Conservation (phyloP, 1,284 basidiomycete species). For the Anthracocystis walkeri region DNA sequence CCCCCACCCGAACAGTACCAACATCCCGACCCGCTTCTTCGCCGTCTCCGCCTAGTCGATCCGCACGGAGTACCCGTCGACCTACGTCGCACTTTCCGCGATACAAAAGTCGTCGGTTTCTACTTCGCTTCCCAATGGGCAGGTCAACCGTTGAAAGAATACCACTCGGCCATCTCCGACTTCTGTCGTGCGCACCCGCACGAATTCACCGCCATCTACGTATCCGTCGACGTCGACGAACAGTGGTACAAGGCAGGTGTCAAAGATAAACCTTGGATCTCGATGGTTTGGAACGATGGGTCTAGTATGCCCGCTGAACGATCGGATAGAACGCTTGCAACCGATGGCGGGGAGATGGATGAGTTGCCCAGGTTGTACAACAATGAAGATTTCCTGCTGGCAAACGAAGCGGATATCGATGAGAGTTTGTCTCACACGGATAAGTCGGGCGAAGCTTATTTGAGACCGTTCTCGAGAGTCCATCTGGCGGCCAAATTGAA, state of each 20-base stretch:
- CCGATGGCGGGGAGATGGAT: slow-evolving; percentile 25
- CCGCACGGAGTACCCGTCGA: slow-evolving; percentile 63
- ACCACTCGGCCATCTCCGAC: slow-evolving; percentile 58
- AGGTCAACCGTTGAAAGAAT: slow-evolving; percentile 53
- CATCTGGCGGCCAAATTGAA: slow-evolving; percentile 69
- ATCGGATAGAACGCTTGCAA: slow-evolving; percentile 28
- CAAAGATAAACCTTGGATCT: slow-evolving; percentile 66
- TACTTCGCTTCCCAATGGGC: slow-evolving; percentile 69
- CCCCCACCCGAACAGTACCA: slow-evolving; percentile 66
- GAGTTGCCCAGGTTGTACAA: slow-evolving; percentile 54
- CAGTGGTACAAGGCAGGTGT: slow-evolving; percentile 66
- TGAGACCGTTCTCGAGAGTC: slow-evolving; percentile 70
- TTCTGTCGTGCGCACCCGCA: slow-evolving; percentile 65
- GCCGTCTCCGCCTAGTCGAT: slow-evolving; percentile 68
- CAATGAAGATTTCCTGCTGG: slow-evolving; percentile 69
- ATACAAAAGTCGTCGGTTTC: slow-evolving; percentile 69
- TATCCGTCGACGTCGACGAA: slow-evolving; percentile 68
- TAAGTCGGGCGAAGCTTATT: slow-evolving; percentile 65
- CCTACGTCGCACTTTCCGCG: slow-evolving; percentile 63
- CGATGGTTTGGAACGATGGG: slow-evolving; percentile 70
- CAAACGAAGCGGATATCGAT: slow-evolving; percentile 69
- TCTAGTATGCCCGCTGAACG: slow-evolving; percentile 56
- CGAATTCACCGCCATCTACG: slow-evolving; percentile 69
- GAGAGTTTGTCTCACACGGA: slow-evolving; percentile 62
- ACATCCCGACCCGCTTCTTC: slow-evolving; percentile 69